phyloP scores from a whole-genome alignment of 495 filamentous ascomycete genomes.

The Penicillium bialowiezense region DNA sequence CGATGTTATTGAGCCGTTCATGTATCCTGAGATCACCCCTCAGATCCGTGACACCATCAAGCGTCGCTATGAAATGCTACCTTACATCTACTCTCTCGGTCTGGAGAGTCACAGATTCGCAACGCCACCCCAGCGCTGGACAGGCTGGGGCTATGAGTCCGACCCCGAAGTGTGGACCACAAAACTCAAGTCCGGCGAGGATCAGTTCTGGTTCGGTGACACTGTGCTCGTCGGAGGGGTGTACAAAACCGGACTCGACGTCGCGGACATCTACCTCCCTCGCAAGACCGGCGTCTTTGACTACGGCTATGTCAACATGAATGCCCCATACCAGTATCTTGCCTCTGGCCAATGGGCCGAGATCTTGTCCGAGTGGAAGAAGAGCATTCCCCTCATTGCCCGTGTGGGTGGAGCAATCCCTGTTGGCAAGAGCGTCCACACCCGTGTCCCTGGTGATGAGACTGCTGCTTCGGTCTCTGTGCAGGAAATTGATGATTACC shows the following conservation, averaged over 20 bases:
- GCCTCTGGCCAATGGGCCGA: slow-evolving; percentile 59
- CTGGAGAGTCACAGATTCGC: slow-evolving; percentile 58
- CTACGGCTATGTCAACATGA: slow-evolving; percentile 60
- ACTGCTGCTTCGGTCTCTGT: slow-evolving; percentile 48
- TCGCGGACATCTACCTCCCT: slow-evolving; percentile 59
- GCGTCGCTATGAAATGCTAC: slow-evolving; percentile 65
- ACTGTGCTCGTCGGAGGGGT: slow-evolving; percentile 63
- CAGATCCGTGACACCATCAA: slow-evolving; percentile 60
- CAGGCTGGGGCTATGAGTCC: slow-evolving; percentile 64
- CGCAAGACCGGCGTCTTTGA: slow-evolving; percentile 40
- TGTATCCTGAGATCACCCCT: slow-evolving; percentile 62
- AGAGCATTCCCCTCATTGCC: slow-evolving; percentile 61
- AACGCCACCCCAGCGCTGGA: slow-evolving; percentile 62
- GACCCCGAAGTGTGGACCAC: slow-evolving; percentile 62
- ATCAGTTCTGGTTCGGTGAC: slow-evolving; percentile 70
- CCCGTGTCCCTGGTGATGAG: slow-evolving; percentile 52
- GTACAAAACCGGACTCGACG: slow-evolving; percentile 53
- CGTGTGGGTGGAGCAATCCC: slow-evolving; percentile 58
- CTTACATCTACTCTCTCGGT: slow-evolving; percentile 63
- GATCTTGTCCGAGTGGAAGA: slow-evolving; percentile 55
- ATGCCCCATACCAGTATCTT: slow-evolving; percentile 57
- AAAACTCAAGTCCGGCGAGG: slow-evolving; percentile 53
- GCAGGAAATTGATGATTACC: slow-evolving; percentile 57
- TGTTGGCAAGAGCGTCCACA: slow-evolving; percentile 55
- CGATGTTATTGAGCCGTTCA: slow-evolving; percentile 71